Evolutionary conservation across 371 early-diverging fungal genomes (phyloP), one percentile per base, ranked within the genome.

Genomic region (Mucor saturninus): DNA sequence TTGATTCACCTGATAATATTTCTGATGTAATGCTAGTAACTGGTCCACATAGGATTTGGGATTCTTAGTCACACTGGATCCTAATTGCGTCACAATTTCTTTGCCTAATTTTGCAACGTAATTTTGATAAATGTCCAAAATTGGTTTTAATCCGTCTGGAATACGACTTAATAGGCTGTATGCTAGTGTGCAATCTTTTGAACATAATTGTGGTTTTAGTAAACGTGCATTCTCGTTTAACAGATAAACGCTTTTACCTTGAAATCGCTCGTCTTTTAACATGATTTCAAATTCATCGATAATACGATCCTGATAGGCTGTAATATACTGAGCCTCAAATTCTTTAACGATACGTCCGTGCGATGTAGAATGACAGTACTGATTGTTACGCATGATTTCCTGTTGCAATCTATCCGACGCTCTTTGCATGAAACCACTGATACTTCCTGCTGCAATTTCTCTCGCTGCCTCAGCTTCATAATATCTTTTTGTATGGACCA

Each of bases 321-420:
- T 65, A 39, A 93, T 85, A 58, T 89, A 93, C 67, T 92, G 91
- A 1, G 83, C 79, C 65, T 91, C 92, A 69, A 88, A 91, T 63
- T 91, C 93, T 67, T 84, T 86, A 32, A 89, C 80, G 42, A 90
- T 82, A 37, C 83, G 77, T 37, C 80, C 82, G 66, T 86, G 85
- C 0, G 93, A 92, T 21, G 90, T 85, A 4, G 79, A 73, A 66
- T 93, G 86, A 39, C 89, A 89, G 58, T 89, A 90, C 42, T 81
- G 76, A 13, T 74, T 63, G 61, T 76, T 82, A 21, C 85, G 77
- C 61, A 69, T 65, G 10, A 71, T 77, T 68, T 91, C 91, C 67
- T 89, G 88, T 13, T 77, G 68, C 38, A 89, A 60, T 49, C 91
- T 67, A 42, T 78, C 68, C 42, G 69, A 67, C 2, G 83, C 86